These are phyloP conservation scores for Monilinia polystroma DNA, from an alignment of 2,329 filamentous ascomycete genomes.

Conservation along the genomic window DNA sequence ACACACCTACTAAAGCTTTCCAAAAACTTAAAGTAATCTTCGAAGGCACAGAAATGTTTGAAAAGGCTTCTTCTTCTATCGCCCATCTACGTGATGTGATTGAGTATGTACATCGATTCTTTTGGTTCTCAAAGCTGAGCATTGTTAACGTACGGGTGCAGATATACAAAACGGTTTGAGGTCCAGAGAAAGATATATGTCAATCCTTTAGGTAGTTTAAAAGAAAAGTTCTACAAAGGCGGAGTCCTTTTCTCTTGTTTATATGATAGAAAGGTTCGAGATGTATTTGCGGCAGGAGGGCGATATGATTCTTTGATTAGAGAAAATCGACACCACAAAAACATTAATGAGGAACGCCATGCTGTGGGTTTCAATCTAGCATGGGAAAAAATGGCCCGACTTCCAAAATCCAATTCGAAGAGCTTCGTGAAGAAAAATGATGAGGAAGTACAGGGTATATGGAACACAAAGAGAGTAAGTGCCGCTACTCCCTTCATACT, in stretches of 20 bases:
- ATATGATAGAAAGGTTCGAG: conserved; percentile 77
- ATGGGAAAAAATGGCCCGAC: conserved; percentile 69
- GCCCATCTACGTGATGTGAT: conserved; percentile 78
- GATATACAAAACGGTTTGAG: conserved; percentile 71
- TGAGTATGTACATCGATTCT: conserved; percentile 40
- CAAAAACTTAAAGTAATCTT: conserved; percentile 59
- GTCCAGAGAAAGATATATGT: conserved; percentile 79
- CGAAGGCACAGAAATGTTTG: conserved; percentile 64
- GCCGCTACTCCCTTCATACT: conserved; percentile 38
- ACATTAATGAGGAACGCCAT: conserved; percentile 64
- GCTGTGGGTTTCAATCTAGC: conserved; percentile 91
- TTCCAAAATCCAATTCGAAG: conserved; percentile 51
- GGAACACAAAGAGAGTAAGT: conserved; percentile 63
- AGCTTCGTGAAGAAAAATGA: conserved; percentile 68
- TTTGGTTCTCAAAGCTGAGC: not conserved
- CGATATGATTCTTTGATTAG: conserved; percentile 88
- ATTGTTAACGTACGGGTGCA: conserved; percentile 1
- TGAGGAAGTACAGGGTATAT: conserved; percentile 59
- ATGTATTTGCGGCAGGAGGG: conserved; percentile 90
- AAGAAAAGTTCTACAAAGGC: conserved; percentile 84
- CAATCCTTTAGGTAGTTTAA: conserved; percentile 81
- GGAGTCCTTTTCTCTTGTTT: conserved; percentile 89
- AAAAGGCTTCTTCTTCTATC: conserved; percentile 72
- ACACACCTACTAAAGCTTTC: conserved; percentile 57
- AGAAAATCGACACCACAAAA: conserved; percentile 72